Conservation (phyloP, 2,329 filamentous ascomycete genomes). For the Hypoxylon rubiginosum region DNA sequence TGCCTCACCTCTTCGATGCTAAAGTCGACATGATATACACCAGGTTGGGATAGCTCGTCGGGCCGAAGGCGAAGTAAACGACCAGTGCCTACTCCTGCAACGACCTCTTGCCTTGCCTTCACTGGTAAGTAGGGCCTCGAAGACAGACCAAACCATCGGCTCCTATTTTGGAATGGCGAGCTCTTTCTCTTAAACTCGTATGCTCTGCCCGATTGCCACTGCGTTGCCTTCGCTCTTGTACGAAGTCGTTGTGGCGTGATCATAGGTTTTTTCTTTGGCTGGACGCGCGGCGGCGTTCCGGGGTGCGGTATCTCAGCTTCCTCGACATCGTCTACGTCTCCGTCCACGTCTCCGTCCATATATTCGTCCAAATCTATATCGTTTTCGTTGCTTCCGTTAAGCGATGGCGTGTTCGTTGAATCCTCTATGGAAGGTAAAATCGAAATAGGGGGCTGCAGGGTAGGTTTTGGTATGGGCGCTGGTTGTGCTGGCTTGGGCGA, state of each 20-base stretch:
- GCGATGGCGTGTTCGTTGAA: neutral
- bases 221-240: constrained; percentile 44
- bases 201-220: constrained; percentile 48
- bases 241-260: constrained; percentile 42
- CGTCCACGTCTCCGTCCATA: too few relatives aligned
- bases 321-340: neutral
- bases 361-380: constrained; percentile 4
- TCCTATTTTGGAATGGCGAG: constrained; percentile 26
- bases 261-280: constrained; percentile 22
- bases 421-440: constrained; percentile 47
- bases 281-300: constrained; percentile 19
- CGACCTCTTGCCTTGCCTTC: constrained; percentile 39
- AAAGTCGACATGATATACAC: constrained; percentile 51
- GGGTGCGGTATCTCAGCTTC: constrained; percentile 6
- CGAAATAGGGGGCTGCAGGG: neutral
- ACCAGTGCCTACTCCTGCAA: constrained; percentile 24
- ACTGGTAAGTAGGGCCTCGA: constrained; percentile 47
- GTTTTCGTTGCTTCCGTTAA: neutral
- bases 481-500: constrained; percentile 1
- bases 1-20: constrained; percentile 45
- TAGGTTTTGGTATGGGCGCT: neutral
- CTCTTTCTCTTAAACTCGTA: constrained; percentile 37
- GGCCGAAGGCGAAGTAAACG: constrained; percentile 26
- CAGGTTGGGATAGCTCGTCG: constrained; percentile 24
- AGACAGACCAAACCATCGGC: constrained; percentile 40